Base-by-base conservation (phyloP, 1,284 basidiomycete species). In the Ustilago tritici region DNA sequence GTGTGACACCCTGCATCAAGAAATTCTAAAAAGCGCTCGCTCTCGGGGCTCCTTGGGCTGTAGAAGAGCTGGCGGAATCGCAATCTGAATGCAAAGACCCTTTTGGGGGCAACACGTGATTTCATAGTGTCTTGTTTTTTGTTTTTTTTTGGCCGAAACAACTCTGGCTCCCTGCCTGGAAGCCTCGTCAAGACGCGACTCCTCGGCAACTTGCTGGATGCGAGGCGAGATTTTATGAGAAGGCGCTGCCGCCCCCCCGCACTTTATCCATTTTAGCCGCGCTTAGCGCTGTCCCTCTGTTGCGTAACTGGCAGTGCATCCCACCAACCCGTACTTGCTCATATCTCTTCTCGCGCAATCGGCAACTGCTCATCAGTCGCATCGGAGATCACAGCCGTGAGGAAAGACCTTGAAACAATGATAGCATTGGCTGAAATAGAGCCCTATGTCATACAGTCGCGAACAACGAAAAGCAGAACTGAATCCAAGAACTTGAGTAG, bases 371-470 rank as follows among this genome's bases (percentile, higher is more conserved):
- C 9, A 4, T 11, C 43, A n/a, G n/a, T 32, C 49, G 14, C 6
- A 28, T 14, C 28, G 11, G 15, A 31, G 15, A 9, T n/a, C 23
- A 15, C 28, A 14, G 1, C 15, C 28, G 28, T 4, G 5, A 8
- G 15, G 4, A 56, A 41, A 40, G 36, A 56, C 43, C 17, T 14
- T 28, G 36, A n/a, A 43, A 19, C 4, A 31, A 23, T 28, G 38
- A 56, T 56, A 43, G 55, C 52, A 54, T 54, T 54, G 52, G 34
- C 52, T 38, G 10, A 32, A 28, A 35, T 10, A 4, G 34, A 54
- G 34, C 34, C 52, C 52, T 54, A 54, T 54, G 52, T 36, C n/a
- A 54, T 54, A 54, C 52, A 54, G 52, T 36, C 38, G 56, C 56
- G 40, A 19, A 57, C 7, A 32, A 31, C 28, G 31, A 14, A 46